Percentiles rank a stretch among this genome's conserved stretches.
Conservation (phyloP, 1,139 yeast species). For the Yamadazyma triangularis region DNA sequence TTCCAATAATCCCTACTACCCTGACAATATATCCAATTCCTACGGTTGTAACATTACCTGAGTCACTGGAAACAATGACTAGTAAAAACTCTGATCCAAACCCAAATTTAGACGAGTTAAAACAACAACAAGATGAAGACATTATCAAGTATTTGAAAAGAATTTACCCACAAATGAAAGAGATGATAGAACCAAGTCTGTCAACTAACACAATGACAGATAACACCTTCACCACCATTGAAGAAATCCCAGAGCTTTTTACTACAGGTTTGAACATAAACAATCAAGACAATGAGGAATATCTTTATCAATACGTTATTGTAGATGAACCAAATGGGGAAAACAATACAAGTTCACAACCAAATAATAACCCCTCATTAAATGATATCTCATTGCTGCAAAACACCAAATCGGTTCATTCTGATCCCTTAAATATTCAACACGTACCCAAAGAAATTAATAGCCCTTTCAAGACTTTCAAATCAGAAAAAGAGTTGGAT, state of each 20-base stretch:
- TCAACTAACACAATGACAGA: neutral
- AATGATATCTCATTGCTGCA: too few relatives aligned
- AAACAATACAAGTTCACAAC: neutral
- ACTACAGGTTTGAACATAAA: neutral
- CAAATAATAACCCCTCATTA: neutral
- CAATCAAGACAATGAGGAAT: neutral
- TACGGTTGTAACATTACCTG: too few relatives aligned
- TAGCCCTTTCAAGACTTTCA: conserved; percentile 14
- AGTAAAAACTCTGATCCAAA: neutral
- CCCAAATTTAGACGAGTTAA: neutral
- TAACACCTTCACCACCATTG: neutral
- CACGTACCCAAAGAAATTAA: conserved; percentile 6
- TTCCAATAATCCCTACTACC: too few relatives aligned
- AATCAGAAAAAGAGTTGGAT: conserved; percentile 8
- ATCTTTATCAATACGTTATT: conserved; percentile 6
- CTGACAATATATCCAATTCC: too few relatives aligned
- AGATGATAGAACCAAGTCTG: conserved; percentile 2
- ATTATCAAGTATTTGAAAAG: conserved; percentile 7
- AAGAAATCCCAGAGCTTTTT: too few relatives aligned
- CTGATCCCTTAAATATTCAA: conserved; percentile 4
- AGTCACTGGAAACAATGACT: neutral
- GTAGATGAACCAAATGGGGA: conserved; percentile 6
- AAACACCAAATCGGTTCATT: too few relatives aligned
- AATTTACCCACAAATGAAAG: conserved; percentile 6
- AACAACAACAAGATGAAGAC: conserved; percentile 6